These are phyloP conservation scores for Cutaneotrichosporon cavernicola DNA, from an alignment of 1,284 basidiomycete genomes.

Conservation along the genomic window DNA sequence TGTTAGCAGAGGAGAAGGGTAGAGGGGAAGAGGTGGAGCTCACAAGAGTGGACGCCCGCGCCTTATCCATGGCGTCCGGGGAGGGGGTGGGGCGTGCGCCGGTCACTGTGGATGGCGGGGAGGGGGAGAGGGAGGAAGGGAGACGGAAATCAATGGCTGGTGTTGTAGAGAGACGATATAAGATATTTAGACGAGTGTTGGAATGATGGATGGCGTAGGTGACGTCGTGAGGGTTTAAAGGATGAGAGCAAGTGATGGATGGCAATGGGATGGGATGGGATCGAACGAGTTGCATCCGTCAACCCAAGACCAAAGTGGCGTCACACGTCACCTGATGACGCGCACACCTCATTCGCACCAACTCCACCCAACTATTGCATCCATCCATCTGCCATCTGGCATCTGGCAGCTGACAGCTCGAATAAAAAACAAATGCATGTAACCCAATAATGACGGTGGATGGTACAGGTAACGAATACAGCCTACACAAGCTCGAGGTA, in stretches of 20 bases:
- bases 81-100: background rate
- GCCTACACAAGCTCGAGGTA: slow-evolving; percentile 29
- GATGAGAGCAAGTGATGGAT: too few relatives aligned
- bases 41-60: background rate
- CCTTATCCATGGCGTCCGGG: background rate
- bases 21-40: background rate
- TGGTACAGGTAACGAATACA: slow-evolving; percentile 2
- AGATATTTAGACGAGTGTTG: too few relatives aligned
- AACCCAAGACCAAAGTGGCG: too few relatives aligned
- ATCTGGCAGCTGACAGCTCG: background rate
- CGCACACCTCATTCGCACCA: too few relatives aligned
- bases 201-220: too few relatives aligned
- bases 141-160: background rate
- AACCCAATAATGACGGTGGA: slow-evolving; percentile 3
- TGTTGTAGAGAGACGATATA: too few relatives aligned
- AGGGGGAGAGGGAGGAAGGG: background rate
- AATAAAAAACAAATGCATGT: background rate
- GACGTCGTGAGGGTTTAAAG: too few relatives aligned
- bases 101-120: background rate
- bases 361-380: too few relatives aligned
- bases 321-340: too few relatives aligned
- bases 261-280: too few relatives aligned
- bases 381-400: too few relatives aligned
- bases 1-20: background rate
- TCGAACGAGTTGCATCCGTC: too few relatives aligned